Base-by-base conservation (phyloP, 139 green algal species). In the Coelastrella sp. region DNA sequence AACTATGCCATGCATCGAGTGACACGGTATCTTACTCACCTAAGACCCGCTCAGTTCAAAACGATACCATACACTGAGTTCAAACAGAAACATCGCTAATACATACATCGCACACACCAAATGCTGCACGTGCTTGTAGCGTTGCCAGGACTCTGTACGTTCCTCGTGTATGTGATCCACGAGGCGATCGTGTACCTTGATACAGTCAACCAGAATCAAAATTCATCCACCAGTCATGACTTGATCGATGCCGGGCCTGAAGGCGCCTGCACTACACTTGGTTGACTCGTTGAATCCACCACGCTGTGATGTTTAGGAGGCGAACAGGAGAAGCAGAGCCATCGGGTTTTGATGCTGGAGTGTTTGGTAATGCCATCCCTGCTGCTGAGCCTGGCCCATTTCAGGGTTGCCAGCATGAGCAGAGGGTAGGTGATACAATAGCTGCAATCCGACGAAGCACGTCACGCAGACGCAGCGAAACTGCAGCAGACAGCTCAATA, bases 281-380 rank as follows among this genome's bases (percentile, higher is more conserved):
- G 35, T 80, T 80, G 74, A 80, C 74, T 19, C 17, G 24, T 24
- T 72, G 58, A 25, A 7, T 25, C 6, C 22, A 59, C 59, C 7
- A n/a, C 58, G 59, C 58, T 61, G 12, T 24, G 59, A 24, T 86
- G 81, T 86, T 86, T 25, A n/a, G 59, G 11, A 59, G 59, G 9
- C 74, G 60, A 73, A 58, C 60, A 14, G 65, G 59, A 11, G 59
- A 86, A 15, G 35, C 35, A 49, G 81, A 65, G 8, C 17, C n/a
- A 60, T 35, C n/a, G 57, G 81, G 57, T 15, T 86, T 86, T 74
- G 81, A 86, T 86, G 59, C 81, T 75, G 59, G 81, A 6, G 49
- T 22, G 10, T 10, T 8, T n/a, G 74, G 7, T 15, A 19, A 17
- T 20, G 7, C 1, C 9, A 58, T 14, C 24, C 24, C 25, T 19